phyloP scores from a whole-genome alignment of 805 yeast species.

The Groenewaldozyma salmanticensis region DNA sequence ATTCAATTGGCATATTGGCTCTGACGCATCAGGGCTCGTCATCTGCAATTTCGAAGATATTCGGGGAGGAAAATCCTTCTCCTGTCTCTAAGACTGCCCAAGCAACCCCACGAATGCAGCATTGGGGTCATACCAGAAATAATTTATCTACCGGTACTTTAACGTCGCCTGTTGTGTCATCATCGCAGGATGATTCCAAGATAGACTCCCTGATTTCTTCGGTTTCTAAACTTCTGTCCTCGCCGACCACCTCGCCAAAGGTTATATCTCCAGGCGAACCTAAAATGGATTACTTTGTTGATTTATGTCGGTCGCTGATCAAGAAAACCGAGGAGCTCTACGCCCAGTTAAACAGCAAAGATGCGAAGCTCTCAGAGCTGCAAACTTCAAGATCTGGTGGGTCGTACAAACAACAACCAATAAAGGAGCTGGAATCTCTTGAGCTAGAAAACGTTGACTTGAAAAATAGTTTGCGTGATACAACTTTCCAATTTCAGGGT shows the following conservation, averaged over 20 bases:
- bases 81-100: not conserved
- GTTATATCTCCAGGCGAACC: not conserved
- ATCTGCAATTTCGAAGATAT: slow-evolving; percentile 10
- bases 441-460: slow-evolving; percentile 21
- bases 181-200: not conserved
- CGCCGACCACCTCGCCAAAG: not conserved
- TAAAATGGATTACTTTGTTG: not conserved
- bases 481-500: slow-evolving; percentile 17
- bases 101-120: not conserved
- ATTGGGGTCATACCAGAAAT: not conserved
- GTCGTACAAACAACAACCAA: not conserved
- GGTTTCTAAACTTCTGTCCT: not conserved
- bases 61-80: slow-evolving; percentile 3
- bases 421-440: slow-evolving; percentile 15
- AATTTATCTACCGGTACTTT: not conserved
- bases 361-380: not conserved
- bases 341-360: not conserved
- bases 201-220: not conserved
- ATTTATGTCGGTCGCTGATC: not conserved
- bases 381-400: not conserved
- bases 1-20: slow-evolving; percentile 17
- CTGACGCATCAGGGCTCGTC: slow-evolving; percentile 18
- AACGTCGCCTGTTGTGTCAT: not conserved
- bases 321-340: not conserved
- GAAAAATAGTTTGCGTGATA: slow-evolving; percentile 15